A percentile compares a stretch with the other conserved stretches of the same genome.
Conservation (phyloP, 768 basidiomycete species). For the Agrocybe praecox region DNA sequence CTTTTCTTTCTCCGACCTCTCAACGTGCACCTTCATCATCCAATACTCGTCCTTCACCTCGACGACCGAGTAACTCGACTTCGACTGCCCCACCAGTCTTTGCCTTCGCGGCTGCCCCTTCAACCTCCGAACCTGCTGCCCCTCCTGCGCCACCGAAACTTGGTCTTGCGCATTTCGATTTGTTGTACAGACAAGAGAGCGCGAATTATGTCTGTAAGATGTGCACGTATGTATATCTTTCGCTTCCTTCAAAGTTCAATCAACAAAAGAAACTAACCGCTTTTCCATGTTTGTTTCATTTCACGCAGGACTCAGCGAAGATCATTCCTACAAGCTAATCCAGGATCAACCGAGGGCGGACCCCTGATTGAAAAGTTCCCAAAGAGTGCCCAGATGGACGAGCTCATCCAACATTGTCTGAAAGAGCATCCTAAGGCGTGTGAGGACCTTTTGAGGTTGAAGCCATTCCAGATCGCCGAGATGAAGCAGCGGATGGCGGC, state of each 20-base stretch:
- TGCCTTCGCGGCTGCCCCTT: neutral
- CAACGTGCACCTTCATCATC: no score
- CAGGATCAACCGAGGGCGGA: neutral
- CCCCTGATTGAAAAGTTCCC: conserved; percentile 21
- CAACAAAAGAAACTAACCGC: no score
- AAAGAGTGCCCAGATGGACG: conserved; percentile 26
- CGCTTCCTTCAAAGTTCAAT: no score
- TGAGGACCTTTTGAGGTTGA: conserved; percentile 30
- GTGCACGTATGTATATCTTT: conserved; percentile 25
- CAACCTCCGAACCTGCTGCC: neutral
- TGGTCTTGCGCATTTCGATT: conserved; percentile 32
- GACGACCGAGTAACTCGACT: no score
- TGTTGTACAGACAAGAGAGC: conserved; percentile 28
- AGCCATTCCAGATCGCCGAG: conserved; percentile 34
- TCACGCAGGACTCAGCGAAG: neutral
- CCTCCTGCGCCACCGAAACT: conserved; percentile 17
- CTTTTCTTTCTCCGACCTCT: no score
- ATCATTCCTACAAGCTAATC: neutral
- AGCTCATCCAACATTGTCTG: conserved; percentile 33
- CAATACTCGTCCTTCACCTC: no score
- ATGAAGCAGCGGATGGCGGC: conserved; percentile 20
- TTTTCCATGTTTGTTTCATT: neutral
- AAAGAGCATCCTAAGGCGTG: conserved; percentile 30
- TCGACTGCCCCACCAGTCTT: no score
- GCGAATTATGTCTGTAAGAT: conserved; percentile 28